phyloP scores from a whole-genome alignment of 164 flowering plant genomes.

The Litsea cubeba region DNA sequence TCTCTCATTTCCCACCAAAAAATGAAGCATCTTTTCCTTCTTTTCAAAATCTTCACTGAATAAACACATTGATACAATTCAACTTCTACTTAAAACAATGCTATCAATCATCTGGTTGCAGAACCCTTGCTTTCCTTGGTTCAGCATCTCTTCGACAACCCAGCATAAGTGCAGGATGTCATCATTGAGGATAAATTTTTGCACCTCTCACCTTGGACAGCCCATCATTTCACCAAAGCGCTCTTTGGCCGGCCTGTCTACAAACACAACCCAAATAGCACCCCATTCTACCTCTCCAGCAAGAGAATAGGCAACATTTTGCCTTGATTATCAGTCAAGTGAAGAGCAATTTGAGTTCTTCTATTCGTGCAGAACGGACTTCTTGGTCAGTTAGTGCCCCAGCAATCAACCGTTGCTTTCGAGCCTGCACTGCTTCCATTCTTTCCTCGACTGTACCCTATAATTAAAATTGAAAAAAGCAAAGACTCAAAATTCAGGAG shows the following conservation, averaged over 20 bases:
- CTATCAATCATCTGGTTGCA: too few relatives aligned
- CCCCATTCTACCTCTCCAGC: not conserved
- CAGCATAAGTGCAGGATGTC: too few relatives aligned
- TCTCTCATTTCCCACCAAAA: too few relatives aligned
- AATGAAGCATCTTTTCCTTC: too few relatives aligned
- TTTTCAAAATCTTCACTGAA: too few relatives aligned
- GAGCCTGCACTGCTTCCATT: slow-evolving; percentile 96
- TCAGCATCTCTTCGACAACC: too few relatives aligned
- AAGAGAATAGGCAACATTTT: not conserved
- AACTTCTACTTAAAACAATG: too few relatives aligned
- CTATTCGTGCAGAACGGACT: slow-evolving; percentile 86
- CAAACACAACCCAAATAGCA: not conserved
- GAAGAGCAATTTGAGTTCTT: slow-evolving; percentile 94
- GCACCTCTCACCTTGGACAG: too few relatives aligned
- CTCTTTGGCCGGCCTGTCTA: not conserved
- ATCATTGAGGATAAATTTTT: too few relatives aligned
- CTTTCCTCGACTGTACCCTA: slow-evolving; percentile 98
- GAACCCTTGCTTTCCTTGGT: too few relatives aligned
- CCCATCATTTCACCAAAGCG: too few relatives aligned
- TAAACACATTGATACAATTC: too few relatives aligned
- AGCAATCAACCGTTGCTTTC: slow-evolving; percentile 89
- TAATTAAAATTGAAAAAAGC: not conserved
- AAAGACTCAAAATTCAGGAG: not conserved
- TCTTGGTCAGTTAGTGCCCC: slow-evolving; percentile 99
- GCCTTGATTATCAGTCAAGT: slow-evolving; percentile 26